Conservation (phyloP, 495 filamentous ascomycete genomes). For the Xylaria longipes region DNA sequence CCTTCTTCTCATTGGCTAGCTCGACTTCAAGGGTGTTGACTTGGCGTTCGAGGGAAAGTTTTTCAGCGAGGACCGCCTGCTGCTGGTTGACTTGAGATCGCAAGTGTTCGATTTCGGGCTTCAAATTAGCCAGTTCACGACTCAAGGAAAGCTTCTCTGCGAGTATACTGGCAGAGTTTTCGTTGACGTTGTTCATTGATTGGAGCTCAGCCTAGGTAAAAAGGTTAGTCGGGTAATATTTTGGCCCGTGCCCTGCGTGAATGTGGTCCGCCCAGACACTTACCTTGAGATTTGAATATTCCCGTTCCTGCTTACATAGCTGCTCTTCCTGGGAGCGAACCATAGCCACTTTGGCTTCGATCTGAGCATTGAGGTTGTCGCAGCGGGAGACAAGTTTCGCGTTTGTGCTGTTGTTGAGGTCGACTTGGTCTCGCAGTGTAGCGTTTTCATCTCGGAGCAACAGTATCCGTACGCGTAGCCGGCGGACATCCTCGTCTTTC, state of each 20-base stretch:
- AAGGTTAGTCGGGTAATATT: constrained; percentile 29
- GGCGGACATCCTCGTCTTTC: constrained; percentile 71
- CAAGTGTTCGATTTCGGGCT: constrained; percentile 80
- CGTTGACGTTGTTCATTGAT: constrained; percentile 64
- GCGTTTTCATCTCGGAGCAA: constrained; percentile 73
- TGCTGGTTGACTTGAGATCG: constrained; percentile 70
- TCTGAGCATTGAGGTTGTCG: constrained; percentile 61
- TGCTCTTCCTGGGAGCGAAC: constrained; percentile 61
- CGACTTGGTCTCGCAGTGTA: constrained; percentile 45
- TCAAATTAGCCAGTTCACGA: constrained; percentile 71
- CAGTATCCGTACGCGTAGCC: constrained; percentile 68
- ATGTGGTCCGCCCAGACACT: constrained; percentile 27
- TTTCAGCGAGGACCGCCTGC: constrained; percentile 72
- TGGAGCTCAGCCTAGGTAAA: constrained; percentile 70
- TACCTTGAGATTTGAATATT: constrained; percentile 73
- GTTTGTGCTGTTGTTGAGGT: constrained; percentile 61
- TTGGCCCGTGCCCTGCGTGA: not conserved
- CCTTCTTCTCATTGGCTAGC: constrained; percentile 77
- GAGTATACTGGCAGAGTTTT: constrained; percentile 71
- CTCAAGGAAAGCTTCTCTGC: constrained; percentile 77
- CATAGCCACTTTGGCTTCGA: constrained; percentile 63
- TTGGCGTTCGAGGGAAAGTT: constrained; percentile 75
- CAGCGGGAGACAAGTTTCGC: constrained; percentile 63
- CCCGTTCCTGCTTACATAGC: constrained; percentile 63
- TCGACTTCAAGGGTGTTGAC: constrained; percentile 77